Evolutionary conservation across 202 grass and related monocot genomes (phyloP).

Genomic region (Digitaria exilis): DNA sequence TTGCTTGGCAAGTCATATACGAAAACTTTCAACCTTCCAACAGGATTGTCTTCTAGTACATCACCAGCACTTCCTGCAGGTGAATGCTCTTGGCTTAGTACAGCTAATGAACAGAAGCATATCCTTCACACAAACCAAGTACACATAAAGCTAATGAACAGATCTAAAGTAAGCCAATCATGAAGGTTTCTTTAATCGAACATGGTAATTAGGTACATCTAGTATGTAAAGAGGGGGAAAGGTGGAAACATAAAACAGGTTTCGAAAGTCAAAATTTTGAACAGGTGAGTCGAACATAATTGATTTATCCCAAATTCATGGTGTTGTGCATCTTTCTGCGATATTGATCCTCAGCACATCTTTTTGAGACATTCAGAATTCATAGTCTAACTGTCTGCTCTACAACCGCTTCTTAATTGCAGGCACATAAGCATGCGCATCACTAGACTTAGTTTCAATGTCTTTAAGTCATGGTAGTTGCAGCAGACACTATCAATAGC

Average conservation of each 20-base stretch:
- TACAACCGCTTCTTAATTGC: constrained; percentile 16
- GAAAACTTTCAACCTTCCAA: constrained; percentile 81
- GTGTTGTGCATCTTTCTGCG: not conserved
- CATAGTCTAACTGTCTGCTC: not conserved
- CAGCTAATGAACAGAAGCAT: not conserved
- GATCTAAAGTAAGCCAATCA: constrained; percentile 4
- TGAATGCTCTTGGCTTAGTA: constrained; percentile 20
- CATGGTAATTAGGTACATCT: not conserved
- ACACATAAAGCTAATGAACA: not conserved
- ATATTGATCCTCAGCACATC: not conserved
- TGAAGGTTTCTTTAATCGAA: not conserved
- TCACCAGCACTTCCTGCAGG: constrained; percentile 86
- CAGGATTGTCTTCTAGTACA: constrained; percentile 89
- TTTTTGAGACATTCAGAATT: not conserved
- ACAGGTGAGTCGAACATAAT: not conserved
- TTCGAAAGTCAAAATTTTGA: not conserved
- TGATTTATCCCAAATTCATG: not conserved
- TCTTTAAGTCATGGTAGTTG: constrained; percentile 30
- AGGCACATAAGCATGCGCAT: not conserved
- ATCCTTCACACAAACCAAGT: constrained; percentile 1
- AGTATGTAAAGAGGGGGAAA: not conserved
- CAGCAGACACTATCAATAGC: constrained; percentile 10
- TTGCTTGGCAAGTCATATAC: constrained; percentile 83
- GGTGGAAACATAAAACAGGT: not conserved
- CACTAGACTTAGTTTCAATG: not conserved